Conservation (phyloP, 164 flowering plant species). For the Buxus sempervirens region DNA sequence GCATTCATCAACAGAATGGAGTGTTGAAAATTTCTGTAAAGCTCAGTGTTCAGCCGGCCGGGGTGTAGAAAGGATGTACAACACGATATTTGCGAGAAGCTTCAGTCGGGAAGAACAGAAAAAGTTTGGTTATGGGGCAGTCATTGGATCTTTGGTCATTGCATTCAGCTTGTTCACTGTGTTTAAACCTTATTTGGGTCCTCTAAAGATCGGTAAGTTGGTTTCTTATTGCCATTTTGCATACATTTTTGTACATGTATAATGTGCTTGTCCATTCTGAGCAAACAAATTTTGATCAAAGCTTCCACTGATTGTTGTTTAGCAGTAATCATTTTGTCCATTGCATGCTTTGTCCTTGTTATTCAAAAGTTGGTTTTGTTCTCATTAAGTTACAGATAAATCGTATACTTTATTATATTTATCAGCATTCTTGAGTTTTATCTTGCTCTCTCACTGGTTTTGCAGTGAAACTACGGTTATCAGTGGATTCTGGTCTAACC, state of each 20-base stretch:
- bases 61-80: constrained; percentile 20
- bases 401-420: not conserved
- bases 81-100: constrained; percentile 36
- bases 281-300: too few relatives aligned
- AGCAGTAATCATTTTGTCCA: not conserved
- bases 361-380: not conserved
- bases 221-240: not conserved
- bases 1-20: not conserved
- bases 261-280: not conserved
- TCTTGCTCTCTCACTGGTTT: not conserved
- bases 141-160: constrained; percentile 26
- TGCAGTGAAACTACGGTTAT: constrained; percentile 42
- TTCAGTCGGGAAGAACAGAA: constrained; percentile 35
- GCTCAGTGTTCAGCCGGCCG: too few relatives aligned
- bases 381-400: not conserved
- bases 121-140: constrained; percentile 33
- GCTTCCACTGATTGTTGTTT: not conserved
- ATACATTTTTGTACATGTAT: not conserved
- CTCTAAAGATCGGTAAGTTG: constrained; percentile 43
- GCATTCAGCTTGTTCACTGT: constrained; percentile 23
- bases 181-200: constrained; percentile 35
- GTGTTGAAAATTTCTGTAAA: not conserved
- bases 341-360: not conserved
- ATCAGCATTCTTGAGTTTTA: not conserved
- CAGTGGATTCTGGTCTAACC: constrained; percentile 18